Evolutionary conservation across 805 yeast species (phyloP).

Genomic region (Sugiyamaella qingdaonensis): DNA sequence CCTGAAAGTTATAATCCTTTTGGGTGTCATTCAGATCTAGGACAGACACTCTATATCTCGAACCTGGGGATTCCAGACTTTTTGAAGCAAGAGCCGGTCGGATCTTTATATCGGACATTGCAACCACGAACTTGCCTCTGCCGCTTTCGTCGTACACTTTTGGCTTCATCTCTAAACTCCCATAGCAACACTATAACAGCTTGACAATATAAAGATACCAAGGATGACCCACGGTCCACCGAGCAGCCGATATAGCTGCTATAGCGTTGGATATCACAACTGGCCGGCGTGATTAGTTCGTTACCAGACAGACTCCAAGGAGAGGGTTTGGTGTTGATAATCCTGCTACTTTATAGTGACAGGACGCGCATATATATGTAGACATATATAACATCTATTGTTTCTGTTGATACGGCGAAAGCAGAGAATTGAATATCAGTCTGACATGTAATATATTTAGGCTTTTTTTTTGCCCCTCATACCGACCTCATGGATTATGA

Average conservation of each 20-base stretch:
- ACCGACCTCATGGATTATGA: slow-evolving; percentile 3
- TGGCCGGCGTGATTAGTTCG: too few species aligned
- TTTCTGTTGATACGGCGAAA: too few species aligned
- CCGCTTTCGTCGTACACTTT: neutral
- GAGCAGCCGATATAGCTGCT: too few species aligned
- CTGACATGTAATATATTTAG: neutral
- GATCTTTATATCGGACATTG: neutral
- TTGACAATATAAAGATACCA: too few species aligned
- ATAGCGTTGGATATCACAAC: too few species aligned
- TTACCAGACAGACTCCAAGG: too few species aligned
- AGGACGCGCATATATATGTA: too few species aligned
- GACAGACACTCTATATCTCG: neutral
- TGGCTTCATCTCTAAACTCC: neutral
- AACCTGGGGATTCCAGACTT: neutral
- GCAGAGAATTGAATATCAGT: too few species aligned
- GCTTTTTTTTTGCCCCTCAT: neutral
- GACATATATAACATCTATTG: too few species aligned
- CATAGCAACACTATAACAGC: neutral
- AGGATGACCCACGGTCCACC: too few species aligned
- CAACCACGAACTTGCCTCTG: neutral
- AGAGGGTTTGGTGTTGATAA: too few species aligned
- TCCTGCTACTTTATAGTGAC: too few species aligned
- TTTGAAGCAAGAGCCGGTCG: neutral
- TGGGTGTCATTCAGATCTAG: neutral
- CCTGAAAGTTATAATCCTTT: neutral